Conservation (phyloP, 805 yeast genomes). For the Kuraishia floccosa region DNA sequence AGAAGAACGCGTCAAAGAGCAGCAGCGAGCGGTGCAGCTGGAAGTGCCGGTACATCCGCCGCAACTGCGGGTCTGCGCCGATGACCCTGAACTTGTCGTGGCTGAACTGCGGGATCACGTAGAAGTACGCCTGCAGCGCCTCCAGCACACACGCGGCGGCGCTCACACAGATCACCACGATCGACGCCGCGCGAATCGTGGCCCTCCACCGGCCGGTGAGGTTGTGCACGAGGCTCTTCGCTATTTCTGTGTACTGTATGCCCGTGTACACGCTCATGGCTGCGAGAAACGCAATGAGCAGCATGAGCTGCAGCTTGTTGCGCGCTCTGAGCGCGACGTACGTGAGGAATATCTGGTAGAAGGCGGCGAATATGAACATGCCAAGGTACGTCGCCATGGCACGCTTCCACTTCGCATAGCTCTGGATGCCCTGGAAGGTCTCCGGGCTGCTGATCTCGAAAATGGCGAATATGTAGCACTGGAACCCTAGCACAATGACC, state of each 20-base stretch:
- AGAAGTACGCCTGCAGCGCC: slow-evolving; percentile 12
- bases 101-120: slow-evolving; percentile 17
- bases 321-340: slow-evolving; percentile 21
- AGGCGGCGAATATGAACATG: slow-evolving; percentile 28
- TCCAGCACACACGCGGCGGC: slow-evolving; percentile 22
- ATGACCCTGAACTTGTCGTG: slow-evolving; percentile 25
- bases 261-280: slow-evolving; percentile 34
- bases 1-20: slow-evolving; percentile 23
- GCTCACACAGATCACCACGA: slow-evolving; percentile 24
- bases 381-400: slow-evolving; percentile 24
- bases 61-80: slow-evolving; percentile 23
- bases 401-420: slow-evolving; percentile 6
- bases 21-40: slow-evolving; percentile 24
- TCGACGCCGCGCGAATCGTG: slow-evolving; percentile 23
- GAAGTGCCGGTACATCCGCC: slow-evolving; percentile 20
- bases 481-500: slow-evolving; percentile 20
- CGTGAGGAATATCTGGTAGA: slow-evolving; percentile 27
- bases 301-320: slow-evolving; percentile 23
- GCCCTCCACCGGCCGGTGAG: slow-evolving; percentile 14
- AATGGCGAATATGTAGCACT: slow-evolving; percentile 25
- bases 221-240: slow-evolving; percentile 6
- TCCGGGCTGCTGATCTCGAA: slow-evolving; percentile 8
- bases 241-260: slow-evolving; percentile 20
- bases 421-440: slow-evolving; percentile 1
- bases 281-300: slow-evolving; percentile 22